Evolutionary conservation across 345 rosid genomes (phyloP).

Genomic region (Citrus medica): DNA sequence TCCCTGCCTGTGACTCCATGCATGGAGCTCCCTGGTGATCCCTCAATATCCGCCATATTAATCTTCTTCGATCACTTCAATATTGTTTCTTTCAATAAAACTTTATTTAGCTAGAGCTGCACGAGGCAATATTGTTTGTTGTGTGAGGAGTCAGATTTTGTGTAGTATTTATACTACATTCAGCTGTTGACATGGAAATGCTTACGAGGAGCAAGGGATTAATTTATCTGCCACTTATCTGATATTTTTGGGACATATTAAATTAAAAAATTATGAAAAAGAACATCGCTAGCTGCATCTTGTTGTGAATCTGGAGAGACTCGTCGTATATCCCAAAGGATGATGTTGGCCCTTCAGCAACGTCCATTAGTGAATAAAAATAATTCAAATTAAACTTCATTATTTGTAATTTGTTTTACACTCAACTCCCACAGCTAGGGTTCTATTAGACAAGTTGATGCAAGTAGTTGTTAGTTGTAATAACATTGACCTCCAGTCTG

Average conservation of each 20-base stretch:
- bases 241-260: too few species aligned
- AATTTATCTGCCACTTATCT: not conserved
- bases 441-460: too few species aligned
- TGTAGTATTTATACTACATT: constrained; percentile 30
- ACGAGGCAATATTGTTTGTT: too few species aligned
- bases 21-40: constrained; percentile 79
- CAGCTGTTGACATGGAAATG: constrained; percentile 47
- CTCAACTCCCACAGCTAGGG: too few species aligned
- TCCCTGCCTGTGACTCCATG: constrained; percentile 75
- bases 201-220: constrained; percentile 31
- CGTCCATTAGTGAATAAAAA: too few species aligned
- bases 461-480: too few species aligned
- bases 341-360: constrained; percentile 4
- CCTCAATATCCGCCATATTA: constrained; percentile 42
- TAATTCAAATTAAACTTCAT: too few species aligned
- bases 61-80: not conserved
- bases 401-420: too few species aligned
- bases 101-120: not conserved
- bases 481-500: too few species aligned
- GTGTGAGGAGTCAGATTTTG: too few species aligned
- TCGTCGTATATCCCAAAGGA: constrained; percentile 59
- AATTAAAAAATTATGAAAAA: constrained; percentile 5
- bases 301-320: constrained; percentile 23
- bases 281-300: constrained; percentile 50
- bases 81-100: not conserved